These are phyloP conservation scores for Fusarium armeniacum DNA, from an alignment of 2,329 filamentous ascomycete genomes.

Conservation along the genomic window DNA sequence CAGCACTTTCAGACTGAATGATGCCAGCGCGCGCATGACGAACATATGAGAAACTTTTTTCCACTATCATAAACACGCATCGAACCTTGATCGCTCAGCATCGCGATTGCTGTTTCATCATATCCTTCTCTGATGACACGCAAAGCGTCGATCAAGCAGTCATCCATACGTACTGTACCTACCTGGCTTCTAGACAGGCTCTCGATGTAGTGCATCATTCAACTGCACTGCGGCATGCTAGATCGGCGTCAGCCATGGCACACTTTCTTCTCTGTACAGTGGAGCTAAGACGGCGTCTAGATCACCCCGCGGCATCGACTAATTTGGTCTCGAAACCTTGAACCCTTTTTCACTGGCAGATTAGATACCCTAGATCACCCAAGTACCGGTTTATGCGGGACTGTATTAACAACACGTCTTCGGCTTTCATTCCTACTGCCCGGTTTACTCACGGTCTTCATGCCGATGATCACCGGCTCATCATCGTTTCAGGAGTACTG, in stretches of 20 bases:
- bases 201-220: conserved; percentile 4
- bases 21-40: neutral
- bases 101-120: conserved; percentile 27
- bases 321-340: conserved; percentile 31
- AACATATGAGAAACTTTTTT: conserved; percentile 1
- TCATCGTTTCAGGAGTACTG: conserved; percentile 7
- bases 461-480: neutral
- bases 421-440: conserved; percentile 19
- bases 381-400: conserved; percentile 13
- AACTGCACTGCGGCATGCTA: neutral
- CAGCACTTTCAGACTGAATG: neutral
- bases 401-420: neutral
- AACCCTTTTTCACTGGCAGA: conserved; percentile 4
- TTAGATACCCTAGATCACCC: conserved; percentile 11
- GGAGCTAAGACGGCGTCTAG: conserved; percentile 34
- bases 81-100: conserved; percentile 9
- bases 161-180: neutral
- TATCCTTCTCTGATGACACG: conserved; percentile 5
- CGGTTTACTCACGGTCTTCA: neutral
- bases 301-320: conserved; percentile 39
- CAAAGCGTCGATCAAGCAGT: conserved; percentile 21
- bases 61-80: conserved; percentile 8
- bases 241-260: conserved; percentile 26
- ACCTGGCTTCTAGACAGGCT: neutral
- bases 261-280: conserved; percentile 11